Conservation (phyloP, 2,329 filamentous ascomycete species). For the Fonsecaea nubica region DNA sequence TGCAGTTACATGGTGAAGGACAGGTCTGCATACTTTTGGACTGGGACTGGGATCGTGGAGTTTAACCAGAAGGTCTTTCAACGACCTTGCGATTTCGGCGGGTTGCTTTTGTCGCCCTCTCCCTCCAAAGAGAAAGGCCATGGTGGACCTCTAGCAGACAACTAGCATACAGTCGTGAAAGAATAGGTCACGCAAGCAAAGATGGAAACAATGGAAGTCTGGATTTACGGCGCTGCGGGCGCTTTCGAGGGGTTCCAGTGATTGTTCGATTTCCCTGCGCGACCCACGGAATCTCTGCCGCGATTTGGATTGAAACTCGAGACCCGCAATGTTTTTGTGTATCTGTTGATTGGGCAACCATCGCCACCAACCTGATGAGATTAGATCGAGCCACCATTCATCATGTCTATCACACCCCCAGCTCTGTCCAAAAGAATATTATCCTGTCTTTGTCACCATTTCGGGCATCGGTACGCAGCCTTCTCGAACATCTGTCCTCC, state of each 20-base stretch:
- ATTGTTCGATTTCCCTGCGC: not conserved
- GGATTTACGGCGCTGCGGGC: not conserved
- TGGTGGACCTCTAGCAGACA: conserved; percentile 44
- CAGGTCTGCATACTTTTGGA: conserved; percentile 57
- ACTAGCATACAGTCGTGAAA: conserved; percentile 7
- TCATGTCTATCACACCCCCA: not conserved
- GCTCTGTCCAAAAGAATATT: not conserved
- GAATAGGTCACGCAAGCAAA: not conserved
- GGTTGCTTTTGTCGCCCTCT: conserved; percentile 67
- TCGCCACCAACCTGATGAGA: not conserved
- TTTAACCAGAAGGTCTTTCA: conserved; percentile 68
- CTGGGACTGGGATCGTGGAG: conserved; percentile 64
- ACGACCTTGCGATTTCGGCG: conserved; percentile 66
- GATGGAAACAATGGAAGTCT: not conserved
- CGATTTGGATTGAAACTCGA: not conserved
- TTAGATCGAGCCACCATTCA: conserved; percentile 1
- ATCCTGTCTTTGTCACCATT: not conserved
- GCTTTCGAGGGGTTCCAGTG: not conserved
- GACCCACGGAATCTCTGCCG: not conserved
- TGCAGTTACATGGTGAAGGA: conserved; percentile 9
- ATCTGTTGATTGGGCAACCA: conserved; percentile 15
- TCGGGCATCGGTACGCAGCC: not conserved
- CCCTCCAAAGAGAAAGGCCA: conserved; percentile 72
- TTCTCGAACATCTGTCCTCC: not conserved
- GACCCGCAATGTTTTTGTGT: conserved; percentile 13